Evolutionary conservation across 306 rosid genomes (phyloP).

Genomic region (Castanospermum australe): DNA sequence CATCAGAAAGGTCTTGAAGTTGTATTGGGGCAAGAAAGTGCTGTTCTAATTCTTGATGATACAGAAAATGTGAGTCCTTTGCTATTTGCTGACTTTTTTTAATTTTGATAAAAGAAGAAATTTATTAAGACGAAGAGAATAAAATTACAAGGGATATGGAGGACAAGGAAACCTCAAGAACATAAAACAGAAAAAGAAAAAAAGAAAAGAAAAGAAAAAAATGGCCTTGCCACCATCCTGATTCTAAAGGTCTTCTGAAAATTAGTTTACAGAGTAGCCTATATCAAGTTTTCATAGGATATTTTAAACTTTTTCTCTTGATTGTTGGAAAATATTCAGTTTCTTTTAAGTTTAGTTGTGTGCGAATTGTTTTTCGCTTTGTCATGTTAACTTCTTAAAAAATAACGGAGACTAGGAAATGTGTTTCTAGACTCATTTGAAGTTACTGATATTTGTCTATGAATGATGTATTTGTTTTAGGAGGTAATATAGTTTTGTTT

Average conservation of each 20-base stretch:
- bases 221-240: background rate
- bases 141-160: too few relatives aligned
- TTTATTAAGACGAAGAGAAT: too few relatives aligned
- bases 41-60: slow-evolving; percentile 88
- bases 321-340: background rate
- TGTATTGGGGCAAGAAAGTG: slow-evolving; percentile 86
- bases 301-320: background rate
- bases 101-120: too few relatives aligned
- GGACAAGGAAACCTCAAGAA: too few relatives aligned
- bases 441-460: too few relatives aligned
- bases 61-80: slow-evolving; percentile 72
- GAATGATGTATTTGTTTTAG: background rate
- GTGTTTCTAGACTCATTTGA: background rate
- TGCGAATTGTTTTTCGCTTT: background rate
- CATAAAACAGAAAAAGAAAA: too few relatives aligned
- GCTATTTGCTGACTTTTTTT: background rate
- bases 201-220: too few relatives aligned
- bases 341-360: background rate
- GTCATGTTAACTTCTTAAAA: background rate
- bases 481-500: background rate
- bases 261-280: background rate
- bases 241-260: background rate
- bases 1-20: slow-evolving; percentile 93
- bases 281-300: background rate
- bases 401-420: background rate